Evolutionary conservation across 768 basidiomycete genomes (phyloP), one percentile per base, ranked within the genome.

Genomic region (Trametes cingulata): DNA sequence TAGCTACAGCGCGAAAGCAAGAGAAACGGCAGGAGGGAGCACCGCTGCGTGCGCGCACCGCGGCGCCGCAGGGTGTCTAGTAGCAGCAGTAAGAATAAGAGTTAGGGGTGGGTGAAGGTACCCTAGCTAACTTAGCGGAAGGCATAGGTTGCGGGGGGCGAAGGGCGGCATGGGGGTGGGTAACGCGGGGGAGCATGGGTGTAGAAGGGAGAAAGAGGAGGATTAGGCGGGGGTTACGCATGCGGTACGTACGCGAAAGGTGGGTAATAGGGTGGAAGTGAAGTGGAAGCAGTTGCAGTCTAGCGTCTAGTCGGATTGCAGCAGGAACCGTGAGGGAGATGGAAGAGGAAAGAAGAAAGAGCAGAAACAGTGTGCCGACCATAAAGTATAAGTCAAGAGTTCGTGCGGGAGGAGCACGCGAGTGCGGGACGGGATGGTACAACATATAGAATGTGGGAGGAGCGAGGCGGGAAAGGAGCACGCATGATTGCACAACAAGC

Each of bases 1-100:
- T 57, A 57, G 47, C 56, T 57, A 57, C 56, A 57, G 56, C 56
- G 39, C 46, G 56, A 57, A 57, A 49, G 47, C 46, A 33, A 52
- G 14, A 12, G 29, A 29, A 7, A 13, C 19, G 14, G n/a, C 17
- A 19, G n/a, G 25, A 25, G 12, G 15, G 24, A 15, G 25, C 46
- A 47, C 25, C 46, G 7, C 8, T 14, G 29, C 29, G 29, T 33
- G 29, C 45, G 22, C 45, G 41, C 41, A 42, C 29, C 27, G 47
- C 25, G 47, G 9, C 17, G 33, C n/a, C 33, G 49, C 33, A n/a
- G n/a, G 36, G 37, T 19, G 49, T 50, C 49, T 50, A 50, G 35
- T n/a, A 46, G 41, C 41, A 43, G 33, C 8, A 42, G 41, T 27
- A 55, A 33, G 17, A 49, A 35, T 49, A 49, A 35, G 33, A 7